Base-by-base conservation (phyloP, 331 rosid genomes). In the Quercus tomentella region DNA sequence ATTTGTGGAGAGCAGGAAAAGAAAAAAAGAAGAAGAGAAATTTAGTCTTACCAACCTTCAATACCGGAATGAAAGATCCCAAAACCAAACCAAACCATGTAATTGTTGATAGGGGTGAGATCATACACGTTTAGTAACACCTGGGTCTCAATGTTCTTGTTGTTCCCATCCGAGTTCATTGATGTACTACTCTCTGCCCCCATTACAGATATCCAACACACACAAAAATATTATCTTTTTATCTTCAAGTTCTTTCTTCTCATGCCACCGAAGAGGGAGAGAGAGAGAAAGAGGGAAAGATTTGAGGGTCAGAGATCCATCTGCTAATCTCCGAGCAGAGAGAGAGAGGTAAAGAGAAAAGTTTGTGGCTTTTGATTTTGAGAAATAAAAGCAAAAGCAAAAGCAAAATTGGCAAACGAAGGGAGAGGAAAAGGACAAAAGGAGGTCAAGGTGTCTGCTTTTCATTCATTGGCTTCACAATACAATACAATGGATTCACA, bases 31-130 rank as follows among this genome's bases (percentile, higher is more conserved):
- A 70, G 68, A 5, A 25, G 7, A 37, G 17, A 51, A 35, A 41
- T 49, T 3, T 45, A 31, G 3, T 4, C 74, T 23, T 5, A 10
- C 66, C 33, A 21, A 92, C 98, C 98, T 92, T 94, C 94, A 83
- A 94, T 88, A 56, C 97, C 98, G 4, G 98, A 92, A 84, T 94
- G 98, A 56, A 91, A 94, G 73, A 92, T 86, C 88, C 98, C 98
- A 67, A 94, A 74, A 33, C 98, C 98, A 76, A 94, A 78, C 97
- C 97, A 94, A 86, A 82, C 85, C 21, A 81, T 73, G 85, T 94
- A 94, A 84, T 86, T 87, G 81, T 94, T 94, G 79, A 90, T 78
- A 63, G 93, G 93, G 49, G 98, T 92, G 81, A 94, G 98, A 84
- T 92, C 98, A 75, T 94, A 94, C 26, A 94, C 89, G 82, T 94